Evolutionary conservation across 306 rosid species (phyloP).

Genomic region (Potentilla sterilis): DNA sequence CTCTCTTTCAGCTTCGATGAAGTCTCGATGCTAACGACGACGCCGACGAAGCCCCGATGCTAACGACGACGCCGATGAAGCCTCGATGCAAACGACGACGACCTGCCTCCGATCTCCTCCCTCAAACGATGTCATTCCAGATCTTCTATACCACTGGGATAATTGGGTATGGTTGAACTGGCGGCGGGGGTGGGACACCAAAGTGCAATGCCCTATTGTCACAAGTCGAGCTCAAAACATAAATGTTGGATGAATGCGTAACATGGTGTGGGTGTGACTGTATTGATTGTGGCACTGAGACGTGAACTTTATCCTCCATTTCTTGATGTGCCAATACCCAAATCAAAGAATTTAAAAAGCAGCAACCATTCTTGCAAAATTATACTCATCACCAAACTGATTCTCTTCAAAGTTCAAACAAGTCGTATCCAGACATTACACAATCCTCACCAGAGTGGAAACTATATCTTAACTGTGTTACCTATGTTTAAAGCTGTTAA

Average conservation of each 20-base stretch:
- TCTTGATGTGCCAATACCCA: neutral
- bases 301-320: neutral
- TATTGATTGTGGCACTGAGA: neutral
- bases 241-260: neutral
- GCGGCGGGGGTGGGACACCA: too few relatives aligned
- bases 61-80: too few relatives aligned
- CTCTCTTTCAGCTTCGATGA: too few relatives aligned
- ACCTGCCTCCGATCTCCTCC: too few relatives aligned
- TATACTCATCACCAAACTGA: neutral
- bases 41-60: too few relatives aligned
- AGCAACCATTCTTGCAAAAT: too few relatives aligned
- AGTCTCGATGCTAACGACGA: too few relatives aligned
- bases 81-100: too few relatives aligned
- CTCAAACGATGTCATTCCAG: too few relatives aligned
- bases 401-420: neutral
- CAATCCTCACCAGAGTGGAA: neutral
- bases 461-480: neutral
- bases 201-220: neutral
- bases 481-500: neutral
- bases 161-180: too few relatives aligned
- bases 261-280: neutral
- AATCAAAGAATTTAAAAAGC: neutral
- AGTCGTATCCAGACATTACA: neutral
- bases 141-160: too few relatives aligned
- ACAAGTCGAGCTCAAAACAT: slow-evolving; percentile 1